These are phyloP conservation scores for Macroventuria anomochaeta DNA, from an alignment of 2,329 filamentous ascomycete species.

Conservation along the genomic window DNA sequence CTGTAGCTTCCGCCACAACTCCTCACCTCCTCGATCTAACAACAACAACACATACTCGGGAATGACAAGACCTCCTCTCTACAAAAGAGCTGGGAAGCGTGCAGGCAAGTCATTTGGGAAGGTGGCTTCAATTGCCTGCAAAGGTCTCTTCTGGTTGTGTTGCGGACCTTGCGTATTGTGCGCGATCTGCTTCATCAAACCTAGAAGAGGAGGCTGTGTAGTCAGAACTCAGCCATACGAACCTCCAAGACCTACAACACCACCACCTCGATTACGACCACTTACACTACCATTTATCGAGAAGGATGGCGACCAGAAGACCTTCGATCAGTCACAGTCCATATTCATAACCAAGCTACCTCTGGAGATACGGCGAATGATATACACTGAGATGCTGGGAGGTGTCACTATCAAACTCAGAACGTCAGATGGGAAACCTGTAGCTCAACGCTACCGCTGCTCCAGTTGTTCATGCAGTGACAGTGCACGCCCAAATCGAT, in stretches of 20 bases:
- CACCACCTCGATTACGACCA: constrained; percentile 24
- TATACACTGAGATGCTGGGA: constrained; percentile 26
- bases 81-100: constrained; percentile 18
- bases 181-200: constrained; percentile 13
- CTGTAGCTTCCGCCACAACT: background rate
- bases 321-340: constrained; percentile 25
- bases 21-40: background rate
- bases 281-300: constrained; percentile 20
- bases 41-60: background rate
- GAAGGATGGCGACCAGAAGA: constrained; percentile 17
- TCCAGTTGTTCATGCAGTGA: background rate
- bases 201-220: background rate
- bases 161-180: constrained; percentile 29
- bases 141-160: constrained; percentile 22
- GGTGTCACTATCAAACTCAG: constrained; percentile 20
- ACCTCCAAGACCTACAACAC: constrained; percentile 18
- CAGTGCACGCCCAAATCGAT: background rate
- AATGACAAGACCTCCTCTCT: constrained; percentile 10
- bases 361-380: constrained; percentile 29
- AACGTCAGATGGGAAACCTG: constrained; percentile 14
- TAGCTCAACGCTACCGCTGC: constrained; percentile 13
- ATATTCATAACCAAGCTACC: constrained; percentile 27
- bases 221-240: background rate
- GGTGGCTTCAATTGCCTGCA: constrained; percentile 21
- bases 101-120: constrained; percentile 13